Base-by-base conservation (phyloP, 2,329 filamentous ascomycete species). In the Coniochaeta sp. region DNA sequence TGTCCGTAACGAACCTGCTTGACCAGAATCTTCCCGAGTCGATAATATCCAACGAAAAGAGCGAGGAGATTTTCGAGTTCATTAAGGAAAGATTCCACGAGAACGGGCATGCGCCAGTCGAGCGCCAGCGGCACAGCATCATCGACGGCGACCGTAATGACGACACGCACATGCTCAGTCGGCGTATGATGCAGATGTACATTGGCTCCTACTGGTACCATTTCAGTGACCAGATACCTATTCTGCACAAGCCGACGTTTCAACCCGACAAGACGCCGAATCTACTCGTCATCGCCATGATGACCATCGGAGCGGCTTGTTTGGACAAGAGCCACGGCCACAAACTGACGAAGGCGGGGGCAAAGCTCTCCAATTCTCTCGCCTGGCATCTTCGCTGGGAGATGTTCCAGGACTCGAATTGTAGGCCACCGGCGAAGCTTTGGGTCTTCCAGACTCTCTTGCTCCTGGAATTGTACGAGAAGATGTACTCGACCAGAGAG, bases 371-470 rank as follows among this genome's bases (percentile, higher is more conserved):
- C 22, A 92, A 91, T 65, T 96, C 97, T 61, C 71, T 96, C 30
- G 91, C 90, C 1, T 94, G 89, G 84, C 89, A 96, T 69, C 72
- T 96, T n/a, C 82, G 94, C 51, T 96, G 91, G 89, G 89, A 95
- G 66, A 87, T 96, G 32, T 96, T 97, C 65, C 94, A 91, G 78
- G 87, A 96, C 64, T 77, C 81, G 13, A 89, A 91, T 67, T 96
- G 95, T 69, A 79, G 89, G 16, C 91, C 94, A 1, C 92, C 94
- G 0, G 92, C 92, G 8, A 96, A 95, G 68, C 72, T 99, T 7
- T 99, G 92, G 92, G 83, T 96, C 0, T 97, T 97, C 71, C 94
- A 97, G 66, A 86, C 92, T 1, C 72, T 97, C 49, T 75, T 97
- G 4, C 77, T 97, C 5, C 77, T 97, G 12, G 94, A 99, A 66